phyloP scores from a whole-genome alignment of 2,329 filamentous ascomycete species.

The Colletotrichum melonis region DNA sequence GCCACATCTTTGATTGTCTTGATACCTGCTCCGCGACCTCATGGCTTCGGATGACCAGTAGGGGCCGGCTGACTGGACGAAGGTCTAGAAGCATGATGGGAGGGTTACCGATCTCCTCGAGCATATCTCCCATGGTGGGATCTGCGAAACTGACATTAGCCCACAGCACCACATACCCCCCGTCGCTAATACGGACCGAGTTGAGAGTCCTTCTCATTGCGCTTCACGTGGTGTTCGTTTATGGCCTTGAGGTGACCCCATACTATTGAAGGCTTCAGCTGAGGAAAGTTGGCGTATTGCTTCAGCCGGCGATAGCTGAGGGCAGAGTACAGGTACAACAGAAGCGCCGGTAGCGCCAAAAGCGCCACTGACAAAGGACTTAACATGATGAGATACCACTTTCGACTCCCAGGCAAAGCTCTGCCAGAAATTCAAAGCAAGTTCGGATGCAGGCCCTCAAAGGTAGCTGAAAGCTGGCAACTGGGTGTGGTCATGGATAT shows the following conservation, averaged over 20 bases:
- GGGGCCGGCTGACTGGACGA: constrained; percentile 46
- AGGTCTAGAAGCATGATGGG: constrained; percentile 48
- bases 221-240: constrained; percentile 5
- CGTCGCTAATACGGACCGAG: constrained; percentile 3
- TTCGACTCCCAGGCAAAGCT: too few relatives aligned
- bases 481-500: neutral
- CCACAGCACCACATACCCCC: too few relatives aligned
- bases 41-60: constrained; percentile 46
- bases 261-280: constrained; percentile 25
- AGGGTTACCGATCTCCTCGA: constrained; percentile 45
- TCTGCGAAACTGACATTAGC: constrained; percentile 34
- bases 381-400: constrained; percentile 2
- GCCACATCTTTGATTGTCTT: constrained; percentile 43
- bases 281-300: constrained; percentile 27
- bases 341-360: constrained; percentile 13
- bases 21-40: constrained; percentile 52
- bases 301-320: constrained; percentile 30
- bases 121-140: constrained; percentile 41
- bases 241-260: constrained; percentile 32
- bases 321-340: constrained; percentile 18
- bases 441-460: neutral
- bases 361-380: neutral
- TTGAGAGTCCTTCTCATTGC: constrained; percentile 3
- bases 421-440: neutral
- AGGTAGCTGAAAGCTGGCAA: neutral